Evolutionary conservation across 2,329 filamentous ascomycete genomes (phyloP).

Genomic region (Elsinoe perseae): DNA sequence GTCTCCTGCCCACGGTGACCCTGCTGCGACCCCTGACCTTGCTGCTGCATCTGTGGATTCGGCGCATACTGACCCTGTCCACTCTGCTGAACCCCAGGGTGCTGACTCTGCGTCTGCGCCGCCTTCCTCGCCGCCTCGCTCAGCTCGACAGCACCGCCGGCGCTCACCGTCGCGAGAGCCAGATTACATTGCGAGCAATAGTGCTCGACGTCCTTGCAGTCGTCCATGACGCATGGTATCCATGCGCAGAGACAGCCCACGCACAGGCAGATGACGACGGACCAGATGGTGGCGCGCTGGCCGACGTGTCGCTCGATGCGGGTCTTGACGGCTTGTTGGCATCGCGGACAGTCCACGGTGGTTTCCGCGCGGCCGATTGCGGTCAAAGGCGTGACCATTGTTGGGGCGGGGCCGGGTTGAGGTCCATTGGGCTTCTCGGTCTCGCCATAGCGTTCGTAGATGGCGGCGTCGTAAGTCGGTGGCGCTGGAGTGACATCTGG

Average conservation of each 20-base stretch:
- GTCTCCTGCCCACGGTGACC: slow-evolving; percentile 4
- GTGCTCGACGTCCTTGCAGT: slow-evolving; percentile 16
- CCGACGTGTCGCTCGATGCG: slow-evolving; percentile 14
- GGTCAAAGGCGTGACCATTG: slow-evolving; percentile 13
- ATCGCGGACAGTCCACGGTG: slow-evolving; percentile 13
- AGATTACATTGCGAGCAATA: slow-evolving; percentile 13
- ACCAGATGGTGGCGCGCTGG: slow-evolving; percentile 11
- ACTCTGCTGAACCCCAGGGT: background rate
- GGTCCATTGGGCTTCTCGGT: slow-evolving; percentile 1
- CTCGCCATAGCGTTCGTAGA: slow-evolving; percentile 9
- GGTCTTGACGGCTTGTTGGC: slow-evolving; percentile 11
- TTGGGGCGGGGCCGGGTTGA: background rate
- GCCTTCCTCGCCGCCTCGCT: slow-evolving; percentile 6
- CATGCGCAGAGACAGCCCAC: slow-evolving; percentile 15
- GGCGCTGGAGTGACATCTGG: background rate
- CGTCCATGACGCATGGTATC: slow-evolving; percentile 15
- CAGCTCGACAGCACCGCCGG: slow-evolving; percentile 3
- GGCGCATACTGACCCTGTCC: background rate
- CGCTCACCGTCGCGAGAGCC: slow-evolving; percentile 7
- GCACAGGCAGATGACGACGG: slow-evolving; percentile 14
- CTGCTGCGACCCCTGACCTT: background rate
- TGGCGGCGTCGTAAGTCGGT: slow-evolving; percentile 1
- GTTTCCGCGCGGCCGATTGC: slow-evolving; percentile 12
- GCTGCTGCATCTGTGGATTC: slow-evolving; percentile 5
- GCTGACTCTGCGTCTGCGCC: slow-evolving; percentile 1